Base-by-base conservation (phyloP, 257 asterid genomes). In the Eustoma russellianum region DNA sequence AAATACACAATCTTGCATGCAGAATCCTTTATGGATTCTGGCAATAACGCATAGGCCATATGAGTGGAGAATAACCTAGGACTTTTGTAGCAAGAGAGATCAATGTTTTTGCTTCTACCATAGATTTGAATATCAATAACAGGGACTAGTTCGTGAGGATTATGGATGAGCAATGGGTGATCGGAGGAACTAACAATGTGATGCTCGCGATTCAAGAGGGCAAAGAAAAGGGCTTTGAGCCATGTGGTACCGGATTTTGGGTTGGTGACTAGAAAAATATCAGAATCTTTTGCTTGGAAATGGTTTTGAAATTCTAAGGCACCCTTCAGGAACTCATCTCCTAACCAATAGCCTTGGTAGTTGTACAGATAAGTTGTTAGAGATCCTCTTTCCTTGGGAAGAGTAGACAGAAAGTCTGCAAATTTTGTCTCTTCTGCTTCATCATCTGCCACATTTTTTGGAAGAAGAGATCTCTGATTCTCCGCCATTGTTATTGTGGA, bases 241-340 rank as follows among this genome's bases (percentile, higher is more conserved):
- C 67, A 64, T 0, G 66, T 64, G 9, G 75, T 64, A 30, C 71
- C 75, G 1, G 52, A 64, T 64, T 69, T 69, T 19, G 75, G 70
- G 12, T 55, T 18, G 5, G 70, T 58, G 35, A 55, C 48, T 0
- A 64, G 67, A 9, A 70, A 13, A 28, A 70, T 13, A 50, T 70
- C 75, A 33, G 45, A 50, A 17, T 70, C 38, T 24, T 56, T 50
- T 16, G 75, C 61, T 7, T 55, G 19, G 16, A 59, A 64, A 19
- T 55, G 41, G 8, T 46, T 41, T 50, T 60, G 75, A 24, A 40
- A 60, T 50, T 43, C 48, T 54, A 70, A 9, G 34, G 41, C 48
- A 5, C 67, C 71, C 18, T 60, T 49, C 17, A 70, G n/a, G 5
- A 41, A 59, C 55, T 48, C 0, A 0, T 63, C 33, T 0, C 63